phyloP scores from a whole-genome alignment of 2,329 filamentous ascomycete genomes.

The Cercospora berteroae region DNA sequence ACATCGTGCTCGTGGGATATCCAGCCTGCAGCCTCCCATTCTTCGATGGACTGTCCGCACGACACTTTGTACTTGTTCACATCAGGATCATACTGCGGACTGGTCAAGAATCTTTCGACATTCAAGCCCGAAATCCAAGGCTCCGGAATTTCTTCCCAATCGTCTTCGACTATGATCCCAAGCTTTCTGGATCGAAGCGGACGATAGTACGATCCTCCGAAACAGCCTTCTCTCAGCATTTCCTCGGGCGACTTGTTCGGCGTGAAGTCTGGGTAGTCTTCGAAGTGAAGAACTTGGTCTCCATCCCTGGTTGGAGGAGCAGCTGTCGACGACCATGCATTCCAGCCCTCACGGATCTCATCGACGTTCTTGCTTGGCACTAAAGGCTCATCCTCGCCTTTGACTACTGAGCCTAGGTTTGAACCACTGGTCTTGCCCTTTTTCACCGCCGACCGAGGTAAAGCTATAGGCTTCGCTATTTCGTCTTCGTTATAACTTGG shows the following conservation, averaged over 20 bases:
- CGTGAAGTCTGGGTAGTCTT: conserved; percentile 44
- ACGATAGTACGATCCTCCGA: conserved; percentile 54
- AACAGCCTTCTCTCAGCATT: conserved; percentile 53
- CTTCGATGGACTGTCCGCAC: conserved; percentile 55
- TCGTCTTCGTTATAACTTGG: conserved; percentile 43
- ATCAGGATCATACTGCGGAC: conserved; percentile 45
- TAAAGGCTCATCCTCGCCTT: conserved; percentile 21
- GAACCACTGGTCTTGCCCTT: conserved; percentile 9
- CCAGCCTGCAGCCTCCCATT: conserved; percentile 57
- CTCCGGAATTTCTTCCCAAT: conserved; percentile 47
- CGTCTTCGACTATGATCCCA: conserved; percentile 44
- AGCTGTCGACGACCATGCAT: conserved; percentile 45
- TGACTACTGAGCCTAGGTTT: conserved; percentile 4
- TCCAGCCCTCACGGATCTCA: conserved; percentile 43
- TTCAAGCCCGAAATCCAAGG: conserved; percentile 47
- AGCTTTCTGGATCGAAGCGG: conserved; percentile 48
- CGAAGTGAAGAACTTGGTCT: conserved; percentile 49
- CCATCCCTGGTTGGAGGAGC: conserved; percentile 44
- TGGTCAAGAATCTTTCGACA: conserved; percentile 43
- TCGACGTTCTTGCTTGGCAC: conserved; percentile 35
- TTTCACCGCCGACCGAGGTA: conserved; percentile 27
- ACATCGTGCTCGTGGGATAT: conserved; percentile 55
- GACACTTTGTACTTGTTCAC: conserved; percentile 55
- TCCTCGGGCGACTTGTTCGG: conserved; percentile 56
- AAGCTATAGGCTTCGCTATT: conserved; percentile 25